These are phyloP conservation scores for Castanea mollissima DNA, from an alignment of 306 rosid species.

Conservation along the genomic window DNA sequence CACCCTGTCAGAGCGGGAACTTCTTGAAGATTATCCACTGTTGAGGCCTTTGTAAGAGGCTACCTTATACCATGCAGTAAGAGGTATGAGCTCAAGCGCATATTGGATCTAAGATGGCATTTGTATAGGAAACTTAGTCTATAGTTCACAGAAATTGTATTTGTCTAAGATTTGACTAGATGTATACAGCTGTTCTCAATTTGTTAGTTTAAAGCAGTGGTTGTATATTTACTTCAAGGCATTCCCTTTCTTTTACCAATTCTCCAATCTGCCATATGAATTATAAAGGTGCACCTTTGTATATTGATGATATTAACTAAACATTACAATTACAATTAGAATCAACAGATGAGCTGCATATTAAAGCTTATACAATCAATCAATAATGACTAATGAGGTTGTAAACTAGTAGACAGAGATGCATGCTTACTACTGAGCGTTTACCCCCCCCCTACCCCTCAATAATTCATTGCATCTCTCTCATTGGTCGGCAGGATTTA, in stretches of 20 bases:
- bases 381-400: neutral
- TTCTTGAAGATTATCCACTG: constrained; percentile 97
- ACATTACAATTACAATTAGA: constrained; percentile 29
- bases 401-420: neutral
- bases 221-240: neutral
- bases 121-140: constrained; percentile 19
- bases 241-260: neutral
- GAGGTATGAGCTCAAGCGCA: constrained; percentile 22
- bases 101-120: constrained; percentile 12
- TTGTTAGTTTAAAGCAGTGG: constrained; percentile 15
- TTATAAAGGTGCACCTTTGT: constrained; percentile 16
- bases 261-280: constrained; percentile 11
- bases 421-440: neutral
- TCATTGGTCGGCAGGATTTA: too few relatives aligned
- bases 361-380: neutral
- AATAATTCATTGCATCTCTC: too few relatives aligned
- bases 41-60: constrained; percentile 67
- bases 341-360: neutral
- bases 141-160: constrained; percentile 22
- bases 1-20: constrained; percentile 87
- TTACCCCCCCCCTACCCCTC: neutral
- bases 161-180: constrained; percentile 1
- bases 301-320: constrained; percentile 8
- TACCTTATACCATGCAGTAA: constrained; percentile 15
- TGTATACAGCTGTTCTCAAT: constrained; percentile 14